Evolutionary conservation across 768 basidiomycete genomes (phyloP).

Genomic region (Trichaptum fuscoviolaceum): DNA sequence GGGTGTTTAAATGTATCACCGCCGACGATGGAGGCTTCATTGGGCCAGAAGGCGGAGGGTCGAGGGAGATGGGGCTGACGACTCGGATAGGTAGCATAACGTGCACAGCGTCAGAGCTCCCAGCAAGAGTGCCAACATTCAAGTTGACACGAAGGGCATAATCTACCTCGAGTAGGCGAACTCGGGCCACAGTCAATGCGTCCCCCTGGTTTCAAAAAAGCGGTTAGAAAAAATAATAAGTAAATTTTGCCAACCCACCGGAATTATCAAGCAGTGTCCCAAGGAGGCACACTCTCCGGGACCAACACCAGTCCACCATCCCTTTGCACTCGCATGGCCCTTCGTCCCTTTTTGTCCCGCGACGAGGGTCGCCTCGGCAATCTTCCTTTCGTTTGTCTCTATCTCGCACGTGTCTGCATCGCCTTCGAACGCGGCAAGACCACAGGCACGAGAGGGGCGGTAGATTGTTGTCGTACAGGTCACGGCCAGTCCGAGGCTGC

Average conservation of each 20-base stretch:
- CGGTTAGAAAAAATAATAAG: conserved; percentile 5
- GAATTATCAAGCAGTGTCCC: conserved; percentile 63
- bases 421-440: conserved; percentile 16
- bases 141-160: conserved; percentile 65
- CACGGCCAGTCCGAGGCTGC: conserved; percentile 56
- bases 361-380: conserved; percentile 61
- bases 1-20: not conserved
- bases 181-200: conserved; percentile 61
- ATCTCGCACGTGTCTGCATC: conserved; percentile 64
- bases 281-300: conserved; percentile 59
- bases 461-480: conserved; percentile 63
- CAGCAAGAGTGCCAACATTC: conserved; percentile 48
- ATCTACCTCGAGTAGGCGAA: conserved; percentile 69
- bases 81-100: conserved; percentile 72
- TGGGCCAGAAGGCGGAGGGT: conserved; percentile 56
- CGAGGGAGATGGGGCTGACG: conserved; percentile 81
- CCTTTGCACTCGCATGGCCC: conserved; percentile 74
- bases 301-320: conserved; percentile 85
- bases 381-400: conserved; percentile 52
- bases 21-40: not conserved
- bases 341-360: conserved; percentile 57
- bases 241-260: conserved; percentile 45
- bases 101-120: conserved; percentile 44
- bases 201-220: conserved; percentile 44
- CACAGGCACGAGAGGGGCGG: conserved; percentile 37